Percentiles rank a stretch among this genome's conserved stretches.
Evolutionary conservation across 1,284 basidiomycete species (phyloP).

Genomic region (Boletellus deceptivus): DNA sequence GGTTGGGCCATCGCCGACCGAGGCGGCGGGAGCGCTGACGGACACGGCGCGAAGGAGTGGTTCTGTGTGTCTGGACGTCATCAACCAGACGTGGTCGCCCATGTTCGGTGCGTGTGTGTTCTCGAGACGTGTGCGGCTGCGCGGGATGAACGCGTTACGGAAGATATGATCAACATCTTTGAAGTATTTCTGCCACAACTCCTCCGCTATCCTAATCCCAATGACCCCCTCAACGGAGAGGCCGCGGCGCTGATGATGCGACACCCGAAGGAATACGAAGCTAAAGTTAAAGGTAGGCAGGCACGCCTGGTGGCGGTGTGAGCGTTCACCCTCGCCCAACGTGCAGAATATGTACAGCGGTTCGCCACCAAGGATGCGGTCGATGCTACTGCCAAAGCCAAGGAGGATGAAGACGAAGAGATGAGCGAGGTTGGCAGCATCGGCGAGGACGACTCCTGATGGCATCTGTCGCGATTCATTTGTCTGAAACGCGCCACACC

Average conservation of each 20-base stretch:
- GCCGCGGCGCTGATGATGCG: constrained; percentile 96
- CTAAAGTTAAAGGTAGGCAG: constrained; percentile 80
- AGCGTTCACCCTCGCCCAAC: constrained; percentile 27
- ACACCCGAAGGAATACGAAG: constrained; percentile 92
- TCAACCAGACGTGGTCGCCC: constrained; percentile 99
- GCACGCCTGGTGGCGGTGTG: not conserved
- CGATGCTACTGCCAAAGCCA: constrained; percentile 59
- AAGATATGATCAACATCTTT: constrained; percentile 99
- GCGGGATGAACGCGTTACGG: constrained; percentile 3
- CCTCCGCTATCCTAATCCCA: constrained; percentile 95
- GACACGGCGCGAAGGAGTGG: constrained; percentile 63
- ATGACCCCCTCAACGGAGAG: constrained; percentile 96
- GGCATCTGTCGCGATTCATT: constrained; percentile 6
- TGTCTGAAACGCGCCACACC: constrained; percentile 10
- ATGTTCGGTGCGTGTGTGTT: constrained; percentile 78
- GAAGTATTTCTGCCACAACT: constrained; percentile 98
- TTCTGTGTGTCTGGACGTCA: constrained; percentile 94
- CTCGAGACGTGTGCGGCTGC: constrained; percentile 2
- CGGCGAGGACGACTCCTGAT: constrained; percentile 50
- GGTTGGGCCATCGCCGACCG: not conserved
- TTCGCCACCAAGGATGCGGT: constrained; percentile 81
- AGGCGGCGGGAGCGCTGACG: constrained; percentile 3
- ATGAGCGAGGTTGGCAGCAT: constrained; percentile 93
- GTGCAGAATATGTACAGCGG: constrained; percentile 81
- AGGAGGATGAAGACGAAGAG: constrained; percentile 79